These are phyloP conservation scores for Pichia insulana DNA, from an alignment of 805 yeast genomes.

Conservation along the genomic window DNA sequence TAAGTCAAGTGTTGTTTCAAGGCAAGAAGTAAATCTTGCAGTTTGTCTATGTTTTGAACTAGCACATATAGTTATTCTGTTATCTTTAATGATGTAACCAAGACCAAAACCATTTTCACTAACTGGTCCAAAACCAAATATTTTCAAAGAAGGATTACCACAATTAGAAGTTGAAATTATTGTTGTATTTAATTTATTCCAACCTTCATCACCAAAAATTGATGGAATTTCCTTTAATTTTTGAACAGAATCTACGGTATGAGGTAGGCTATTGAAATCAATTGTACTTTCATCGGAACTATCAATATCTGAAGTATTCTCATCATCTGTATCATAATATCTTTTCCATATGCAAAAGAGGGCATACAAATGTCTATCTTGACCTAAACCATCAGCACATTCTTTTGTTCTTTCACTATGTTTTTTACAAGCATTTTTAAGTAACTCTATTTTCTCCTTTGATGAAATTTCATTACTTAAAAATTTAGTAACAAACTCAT, in stretches of 20 bases:
- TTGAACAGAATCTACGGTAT: slow-evolving; percentile 14
- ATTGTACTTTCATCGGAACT: slow-evolving; percentile 19
- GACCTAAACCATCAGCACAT: slow-evolving; percentile 76
- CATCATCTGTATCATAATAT: slow-evolving; percentile 29
- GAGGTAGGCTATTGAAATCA: slow-evolving; percentile 21
- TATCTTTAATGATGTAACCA: slow-evolving; percentile 78
- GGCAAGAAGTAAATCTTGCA: slow-evolving; percentile 61
- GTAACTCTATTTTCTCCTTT: slow-evolving; percentile 47
- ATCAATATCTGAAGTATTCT: slow-evolving; percentile 18
- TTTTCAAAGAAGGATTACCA: slow-evolving; percentile 80
- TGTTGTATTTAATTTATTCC: slow-evolving; percentile 78
- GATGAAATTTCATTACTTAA: slow-evolving; percentile 57
- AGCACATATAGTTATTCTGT: slow-evolving; percentile 70
- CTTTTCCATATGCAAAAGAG: slow-evolving; percentile 81
- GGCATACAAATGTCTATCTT: slow-evolving; percentile 85
- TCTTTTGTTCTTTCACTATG: slow-evolving; percentile 63
- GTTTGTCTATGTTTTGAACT: slow-evolving; percentile 89
- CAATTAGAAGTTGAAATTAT: slow-evolving; percentile 80
- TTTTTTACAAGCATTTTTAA: slow-evolving; percentile 60
- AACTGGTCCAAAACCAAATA: slow-evolving; percentile 90
- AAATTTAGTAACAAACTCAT: slow-evolving; percentile 74
- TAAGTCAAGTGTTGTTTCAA: slow-evolving; percentile 53
- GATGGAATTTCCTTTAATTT: slow-evolving; percentile 46
- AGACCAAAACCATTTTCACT: slow-evolving; percentile 88
- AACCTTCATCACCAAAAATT: slow-evolving; percentile 76